Conservation (phyloP, 2,329 filamentous ascomycete genomes). For the Bimuria novae-zelandiae region DNA sequence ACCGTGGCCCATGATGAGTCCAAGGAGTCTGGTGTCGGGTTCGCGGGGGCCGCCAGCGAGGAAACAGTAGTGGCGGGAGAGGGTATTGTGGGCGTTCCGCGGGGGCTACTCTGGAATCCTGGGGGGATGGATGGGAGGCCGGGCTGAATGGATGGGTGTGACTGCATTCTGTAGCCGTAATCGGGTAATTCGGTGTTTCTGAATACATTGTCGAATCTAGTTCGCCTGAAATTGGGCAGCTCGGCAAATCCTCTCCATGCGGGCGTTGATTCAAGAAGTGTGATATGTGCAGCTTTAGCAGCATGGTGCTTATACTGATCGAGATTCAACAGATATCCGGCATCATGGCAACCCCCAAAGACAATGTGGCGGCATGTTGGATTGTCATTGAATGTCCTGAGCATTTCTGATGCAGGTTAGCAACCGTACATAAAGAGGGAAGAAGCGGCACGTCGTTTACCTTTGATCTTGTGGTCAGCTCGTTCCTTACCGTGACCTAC, state of each 20-base stretch:
- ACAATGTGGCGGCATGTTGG: conserved; percentile 54
- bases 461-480: conserved; percentile 54
- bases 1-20: conserved; percentile 47
- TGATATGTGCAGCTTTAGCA: conserved; percentile 45
- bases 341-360: conserved; percentile 55
- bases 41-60: conserved; percentile 17
- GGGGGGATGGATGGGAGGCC: background rate
- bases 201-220: conserved; percentile 50
- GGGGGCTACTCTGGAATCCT: background rate
- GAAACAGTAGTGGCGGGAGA: conserved; percentile 28
- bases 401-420: conserved; percentile 44
- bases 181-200: conserved; percentile 48
- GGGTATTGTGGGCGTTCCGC: conserved; percentile 7
- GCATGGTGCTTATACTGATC: conserved; percentile 52
- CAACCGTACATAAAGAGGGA: background rate
- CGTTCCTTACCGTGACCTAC: conserved; percentile 54
- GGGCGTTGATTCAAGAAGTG: conserved; percentile 52
- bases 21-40: conserved; percentile 11
- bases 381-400: conserved; percentile 52
- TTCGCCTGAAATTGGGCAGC: conserved; percentile 46
- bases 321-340: conserved; percentile 52
- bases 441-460: conserved; percentile 25
- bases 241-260: conserved; percentile 48
- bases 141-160: conserved; percentile 9
- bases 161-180: conserved; percentile 7